These are phyloP conservation scores for Cytospora piceae DNA, from an alignment of 2,329 filamentous ascomycete species.

Conservation along the genomic window DNA sequence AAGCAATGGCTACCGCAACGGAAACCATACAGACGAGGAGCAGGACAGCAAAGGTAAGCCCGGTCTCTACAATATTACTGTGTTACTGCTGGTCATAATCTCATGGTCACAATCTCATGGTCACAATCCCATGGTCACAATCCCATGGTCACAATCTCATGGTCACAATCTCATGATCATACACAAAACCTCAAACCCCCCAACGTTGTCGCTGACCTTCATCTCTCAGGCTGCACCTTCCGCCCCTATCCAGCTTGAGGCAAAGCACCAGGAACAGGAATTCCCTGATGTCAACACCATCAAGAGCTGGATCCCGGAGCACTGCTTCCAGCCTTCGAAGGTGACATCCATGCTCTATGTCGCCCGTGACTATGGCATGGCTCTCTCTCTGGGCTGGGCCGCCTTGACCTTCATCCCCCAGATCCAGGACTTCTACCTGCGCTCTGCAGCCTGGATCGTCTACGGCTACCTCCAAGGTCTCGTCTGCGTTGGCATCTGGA, in stretches of 20 bases:
- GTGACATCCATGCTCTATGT: conserved; percentile 58
- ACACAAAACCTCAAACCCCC: too few relatives aligned
- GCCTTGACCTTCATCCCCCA: conserved; percentile 58
- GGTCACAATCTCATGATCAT: not conserved
- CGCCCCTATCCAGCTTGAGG: conserved; percentile 21
- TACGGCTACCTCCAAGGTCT: conserved; percentile 70
- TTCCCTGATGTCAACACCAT: conserved; percentile 55
- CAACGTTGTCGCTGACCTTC: conserved; percentile 10
- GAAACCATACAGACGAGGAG: conserved; percentile 29
- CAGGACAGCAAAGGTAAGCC: conserved; percentile 26
- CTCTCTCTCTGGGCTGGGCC: conserved; percentile 51
- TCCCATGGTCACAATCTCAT: not conserved
- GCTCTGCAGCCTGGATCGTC: conserved; percentile 54
- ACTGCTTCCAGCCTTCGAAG: conserved; percentile 63
- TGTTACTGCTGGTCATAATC: too few relatives aligned
- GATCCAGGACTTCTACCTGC: conserved; percentile 49
- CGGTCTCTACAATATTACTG: not conserved
- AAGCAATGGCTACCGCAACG: conserved; percentile 25
- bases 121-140: not conserved
- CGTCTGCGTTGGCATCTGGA: conserved; percentile 71
- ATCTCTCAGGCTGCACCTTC: conserved; percentile 15
- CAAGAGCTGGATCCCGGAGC: conserved; percentile 58
- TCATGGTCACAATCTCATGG: not conserved
- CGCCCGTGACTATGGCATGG: conserved; percentile 57
- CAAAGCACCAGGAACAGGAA: conserved; percentile 27